Evolutionary conservation across 192 early-diverging fungal genomes (phyloP).

Genomic region (Coemansia biformis): DNA sequence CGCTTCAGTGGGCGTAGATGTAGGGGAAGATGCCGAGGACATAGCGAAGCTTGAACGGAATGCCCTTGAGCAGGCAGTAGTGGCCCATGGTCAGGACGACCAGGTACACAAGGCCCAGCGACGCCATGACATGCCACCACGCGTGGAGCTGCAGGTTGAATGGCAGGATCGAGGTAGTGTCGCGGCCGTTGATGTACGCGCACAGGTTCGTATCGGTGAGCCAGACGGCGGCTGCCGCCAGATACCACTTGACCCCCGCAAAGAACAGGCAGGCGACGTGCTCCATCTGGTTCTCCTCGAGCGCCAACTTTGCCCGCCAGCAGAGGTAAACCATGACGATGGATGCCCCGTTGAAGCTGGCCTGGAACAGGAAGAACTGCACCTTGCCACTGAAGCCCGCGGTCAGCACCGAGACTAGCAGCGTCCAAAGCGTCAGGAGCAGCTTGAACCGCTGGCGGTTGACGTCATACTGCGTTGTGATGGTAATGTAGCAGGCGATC

Average conservation of each 20-base stretch:
- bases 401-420: conserved; percentile 36
- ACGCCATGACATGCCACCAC: conserved; percentile 60
- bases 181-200: conserved; percentile 43
- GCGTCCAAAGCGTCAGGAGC: conserved; percentile 34
- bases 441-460: conserved; percentile 38
- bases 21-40: conserved; percentile 31
- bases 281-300: conserved; percentile 25
- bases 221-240: conserved; percentile 29
- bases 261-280: conserved; percentile 36
- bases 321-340: conserved; percentile 28
- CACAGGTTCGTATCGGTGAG: conserved; percentile 47
- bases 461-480: conserved; percentile 45
- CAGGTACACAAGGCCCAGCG: conserved; percentile 55
- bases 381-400: conserved; percentile 45
- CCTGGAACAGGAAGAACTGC: conserved; percentile 48
- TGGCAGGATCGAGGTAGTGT: conserved; percentile 35
- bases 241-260: conserved; percentile 27
- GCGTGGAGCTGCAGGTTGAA: conserved; percentile 59
- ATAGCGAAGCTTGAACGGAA: conserved; percentile 34
- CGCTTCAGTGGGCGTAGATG: conserved; percentile 20
- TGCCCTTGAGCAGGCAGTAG: conserved; percentile 35
- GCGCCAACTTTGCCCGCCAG: conserved; percentile 33
- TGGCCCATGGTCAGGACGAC: conserved; percentile 54
- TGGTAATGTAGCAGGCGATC: conserved; percentile 45
- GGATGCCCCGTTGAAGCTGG: conserved; percentile 35